Evolutionary conservation across 202 grass and related monocot genomes (phyloP).

Genomic region (Carex arenaria): DNA sequence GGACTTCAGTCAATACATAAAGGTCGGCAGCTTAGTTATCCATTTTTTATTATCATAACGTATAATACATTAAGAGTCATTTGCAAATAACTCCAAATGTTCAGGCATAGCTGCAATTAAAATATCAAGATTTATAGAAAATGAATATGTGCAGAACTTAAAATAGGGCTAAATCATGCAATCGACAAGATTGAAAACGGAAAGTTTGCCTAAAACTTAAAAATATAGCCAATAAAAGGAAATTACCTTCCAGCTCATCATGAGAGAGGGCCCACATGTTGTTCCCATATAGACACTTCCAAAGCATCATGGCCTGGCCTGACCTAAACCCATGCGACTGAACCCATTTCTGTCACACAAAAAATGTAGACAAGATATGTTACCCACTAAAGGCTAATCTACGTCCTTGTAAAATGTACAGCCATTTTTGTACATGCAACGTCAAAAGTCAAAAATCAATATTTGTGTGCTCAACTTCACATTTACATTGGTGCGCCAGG

Average conservation of each 20-base stretch:
- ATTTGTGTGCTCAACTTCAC: background rate
- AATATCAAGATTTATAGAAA: background rate
- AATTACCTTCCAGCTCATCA: conserved; percentile 57
- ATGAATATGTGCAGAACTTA: background rate
- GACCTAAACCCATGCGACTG: conserved; percentile 72
- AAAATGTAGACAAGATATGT: background rate
- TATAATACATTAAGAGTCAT: background rate
- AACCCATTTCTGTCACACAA: conserved; percentile 66
- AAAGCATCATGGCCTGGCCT: conserved; percentile 87
- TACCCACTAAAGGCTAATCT: background rate
- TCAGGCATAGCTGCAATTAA: background rate
- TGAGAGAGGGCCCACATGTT: conserved; percentile 65
- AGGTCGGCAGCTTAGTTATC: background rate
- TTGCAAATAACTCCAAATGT: background rate
- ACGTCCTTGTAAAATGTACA: background rate
- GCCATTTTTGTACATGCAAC: background rate
- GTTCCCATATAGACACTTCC: conserved; percentile 87
- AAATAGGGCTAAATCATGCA: background rate
- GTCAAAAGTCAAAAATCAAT: background rate
- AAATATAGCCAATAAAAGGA: background rate
- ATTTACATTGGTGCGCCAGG: background rate
- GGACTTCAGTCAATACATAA: background rate
- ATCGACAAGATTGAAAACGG: background rate
- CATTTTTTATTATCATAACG: background rate
- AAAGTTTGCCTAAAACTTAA: background rate